phyloP scores from a whole-genome alignment of 2,329 filamentous ascomycete genomes.

The Pseudocercospora musae region DNA sequence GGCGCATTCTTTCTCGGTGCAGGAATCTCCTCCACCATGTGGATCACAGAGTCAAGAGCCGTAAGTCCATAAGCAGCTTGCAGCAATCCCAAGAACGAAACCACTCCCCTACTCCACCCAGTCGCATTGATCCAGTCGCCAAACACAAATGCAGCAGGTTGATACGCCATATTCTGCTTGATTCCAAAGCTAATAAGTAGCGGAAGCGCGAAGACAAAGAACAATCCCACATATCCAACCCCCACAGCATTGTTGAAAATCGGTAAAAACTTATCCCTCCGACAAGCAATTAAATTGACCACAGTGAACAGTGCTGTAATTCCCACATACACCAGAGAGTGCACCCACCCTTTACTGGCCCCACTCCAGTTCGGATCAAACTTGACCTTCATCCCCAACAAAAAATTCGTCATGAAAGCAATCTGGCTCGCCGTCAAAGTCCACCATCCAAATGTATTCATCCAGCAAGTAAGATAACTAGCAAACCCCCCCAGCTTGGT shows the following conservation, averaged over 20 bases:
- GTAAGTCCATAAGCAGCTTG: slow-evolving; percentile 57
- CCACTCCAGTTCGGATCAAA: slow-evolving; percentile 50
- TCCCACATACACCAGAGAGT: slow-evolving; percentile 55
- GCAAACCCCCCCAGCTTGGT: slow-evolving; percentile 45
- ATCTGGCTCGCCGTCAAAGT: slow-evolving; percentile 54
- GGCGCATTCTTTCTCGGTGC: slow-evolving; percentile 51
- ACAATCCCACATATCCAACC: slow-evolving; percentile 51
- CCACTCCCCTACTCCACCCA: slow-evolving; percentile 54
- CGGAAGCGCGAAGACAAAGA: slow-evolving; percentile 51
- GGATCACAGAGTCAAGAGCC: slow-evolving; percentile 58
- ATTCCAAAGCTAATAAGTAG: slow-evolving; percentile 53
- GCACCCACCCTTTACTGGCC: slow-evolving; percentile 48
- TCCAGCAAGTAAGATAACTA: slow-evolving; percentile 61
- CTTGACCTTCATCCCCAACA: slow-evolving; percentile 56
- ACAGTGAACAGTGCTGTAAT: slow-evolving; percentile 49
- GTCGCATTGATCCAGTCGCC: slow-evolving; percentile 51
- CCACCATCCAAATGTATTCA: slow-evolving; percentile 61
- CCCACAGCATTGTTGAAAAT: slow-evolving; percentile 58
- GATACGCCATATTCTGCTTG: slow-evolving; percentile 45
- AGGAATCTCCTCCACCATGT: slow-evolving; percentile 58
- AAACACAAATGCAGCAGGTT: slow-evolving; percentile 53
- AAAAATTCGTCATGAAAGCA: slow-evolving; percentile 58
- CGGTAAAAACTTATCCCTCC: slow-evolving; percentile 48
- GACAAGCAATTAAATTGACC: slow-evolving; percentile 53
- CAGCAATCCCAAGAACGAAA: slow-evolving; percentile 58